These are phyloP conservation scores for Aphanomyces astaci DNA, from an alignment of 352 stramenopile genomes.

Conservation along the genomic window DNA sequence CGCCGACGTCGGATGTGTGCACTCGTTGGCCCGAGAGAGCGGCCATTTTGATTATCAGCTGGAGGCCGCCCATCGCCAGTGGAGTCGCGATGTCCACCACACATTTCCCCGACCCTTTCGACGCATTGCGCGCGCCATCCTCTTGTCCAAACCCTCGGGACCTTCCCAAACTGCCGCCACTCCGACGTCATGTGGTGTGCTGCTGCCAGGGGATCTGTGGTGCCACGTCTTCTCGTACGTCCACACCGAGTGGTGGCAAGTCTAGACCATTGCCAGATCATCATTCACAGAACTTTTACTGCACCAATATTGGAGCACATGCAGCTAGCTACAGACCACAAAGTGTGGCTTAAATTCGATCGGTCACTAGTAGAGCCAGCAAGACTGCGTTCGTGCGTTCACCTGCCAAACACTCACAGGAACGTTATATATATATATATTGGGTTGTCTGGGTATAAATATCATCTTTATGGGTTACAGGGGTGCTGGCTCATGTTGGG, in stretches of 20 bases:
- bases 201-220: constrained; percentile 4
- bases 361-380: too few relatives aligned
- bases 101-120: neutral
- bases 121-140: neutral
- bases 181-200: neutral
- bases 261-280: neutral
- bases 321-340: too few relatives aligned
- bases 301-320: too few relatives aligned
- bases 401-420: too few relatives aligned
- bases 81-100: constrained; percentile 13
- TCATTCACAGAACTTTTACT: too few relatives aligned
- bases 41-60: constrained; percentile 16
- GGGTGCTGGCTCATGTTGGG: too few relatives aligned
- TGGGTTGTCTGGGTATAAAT: too few relatives aligned
- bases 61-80: neutral
- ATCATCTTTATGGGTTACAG: neutral
- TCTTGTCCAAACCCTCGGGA: neutral
- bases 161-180: neutral
- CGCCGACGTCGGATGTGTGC: constrained; percentile 1
- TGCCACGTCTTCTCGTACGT: constrained; percentile 19
- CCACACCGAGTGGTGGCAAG: constrained; percentile 4
- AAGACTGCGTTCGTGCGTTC: too few relatives aligned
- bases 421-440: too few relatives aligned
- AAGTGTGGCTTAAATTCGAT: too few relatives aligned
- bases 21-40: constrained; percentile 13